Evolutionary conservation across 1,284 basidiomycete genomes (phyloP).

Genomic region (Peniophora sp.): DNA sequence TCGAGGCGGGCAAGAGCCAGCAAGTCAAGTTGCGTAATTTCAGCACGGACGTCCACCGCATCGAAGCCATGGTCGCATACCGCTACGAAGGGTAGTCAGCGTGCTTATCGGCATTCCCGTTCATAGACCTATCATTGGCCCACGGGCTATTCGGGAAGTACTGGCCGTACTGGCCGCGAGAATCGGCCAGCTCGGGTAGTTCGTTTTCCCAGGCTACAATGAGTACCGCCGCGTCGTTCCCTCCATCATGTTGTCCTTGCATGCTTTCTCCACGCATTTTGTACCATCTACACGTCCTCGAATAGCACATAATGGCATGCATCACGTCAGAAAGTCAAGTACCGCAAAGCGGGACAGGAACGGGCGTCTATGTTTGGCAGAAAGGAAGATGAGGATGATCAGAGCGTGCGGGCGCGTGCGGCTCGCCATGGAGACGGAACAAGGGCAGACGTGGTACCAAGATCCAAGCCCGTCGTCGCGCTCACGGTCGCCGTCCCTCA

Average conservation of each 20-base stretch:
- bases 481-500: background rate
- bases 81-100: conserved; percentile 53
- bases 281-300: too few relatives aligned
- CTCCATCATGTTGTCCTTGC: conserved; percentile 5
- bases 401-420: background rate
- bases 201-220: too few relatives aligned
- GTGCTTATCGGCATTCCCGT: conserved; percentile 3
- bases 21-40: conserved; percentile 90
- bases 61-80: conserved; percentile 87
- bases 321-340: too few relatives aligned
- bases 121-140: conserved; percentile 5
- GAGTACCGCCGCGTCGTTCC: conserved; percentile 7
- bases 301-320: too few relatives aligned
- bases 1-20: conserved; percentile 93
- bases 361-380: too few relatives aligned
- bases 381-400: too few relatives aligned
- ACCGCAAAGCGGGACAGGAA: too few relatives aligned
- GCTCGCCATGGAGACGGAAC: background rate
- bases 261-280: too few relatives aligned
- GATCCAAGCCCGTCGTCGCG: background rate
- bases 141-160: conserved; percentile 6
- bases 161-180: conserved; percentile 8
- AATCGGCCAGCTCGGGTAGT: too few relatives aligned
- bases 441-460: background rate
- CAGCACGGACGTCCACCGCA: conserved; percentile 84